phyloP scores from a whole-genome alignment of 1,139 yeast genomes.

The Entelexis sorbosivorans region DNA sequence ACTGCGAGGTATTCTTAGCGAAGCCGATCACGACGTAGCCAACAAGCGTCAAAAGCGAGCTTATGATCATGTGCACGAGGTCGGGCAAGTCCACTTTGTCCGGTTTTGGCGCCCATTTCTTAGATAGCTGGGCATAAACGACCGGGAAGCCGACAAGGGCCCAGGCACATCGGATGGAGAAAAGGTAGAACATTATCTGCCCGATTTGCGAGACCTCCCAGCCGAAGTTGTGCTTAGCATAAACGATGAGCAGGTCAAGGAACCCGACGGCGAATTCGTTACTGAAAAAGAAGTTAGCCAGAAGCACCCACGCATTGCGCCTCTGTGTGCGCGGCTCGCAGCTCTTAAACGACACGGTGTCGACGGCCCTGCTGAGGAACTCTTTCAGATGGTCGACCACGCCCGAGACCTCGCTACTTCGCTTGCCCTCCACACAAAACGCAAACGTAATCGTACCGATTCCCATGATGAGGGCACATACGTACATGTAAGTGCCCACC shows the following conservation, averaged over 20 bases:
- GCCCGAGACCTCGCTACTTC: not conserved
- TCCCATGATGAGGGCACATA: slow-evolving; percentile 9
- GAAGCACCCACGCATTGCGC: slow-evolving; percentile 18
- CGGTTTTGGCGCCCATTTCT: slow-evolving; percentile 10
- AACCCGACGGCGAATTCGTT: slow-evolving; percentile 20
- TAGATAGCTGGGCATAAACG: slow-evolving; percentile 11
- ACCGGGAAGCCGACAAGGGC: slow-evolving; percentile 20
- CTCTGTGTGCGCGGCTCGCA: slow-evolving; percentile 4
- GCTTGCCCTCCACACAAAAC: not conserved
- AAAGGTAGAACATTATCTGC: slow-evolving; percentile 10
- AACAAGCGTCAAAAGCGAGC: slow-evolving; percentile 8
- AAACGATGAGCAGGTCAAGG: slow-evolving; percentile 17
- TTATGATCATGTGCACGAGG: slow-evolving; percentile 9
- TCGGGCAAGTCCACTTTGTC: slow-evolving; percentile 18
- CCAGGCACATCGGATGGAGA: slow-evolving; percentile 15
- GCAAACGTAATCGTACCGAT: not conserved
- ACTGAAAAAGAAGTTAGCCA: slow-evolving; percentile 18
- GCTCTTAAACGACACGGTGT: slow-evolving; percentile 2
- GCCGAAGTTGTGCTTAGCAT: slow-evolving; percentile 18
- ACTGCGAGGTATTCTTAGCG: slow-evolving; percentile 11
- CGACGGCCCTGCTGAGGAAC: not conserved
- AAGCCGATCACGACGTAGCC: slow-evolving; percentile 11
- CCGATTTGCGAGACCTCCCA: slow-evolving; percentile 21
- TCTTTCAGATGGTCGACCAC: not conserved
- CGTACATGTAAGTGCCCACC: not conserved